A percentile compares a stretch with the other conserved stretches of the same genome.
Evolutionary conservation across 2,329 filamentous ascomycete species (phyloP).

Genomic region (Elsinoe ampelina): DNA sequence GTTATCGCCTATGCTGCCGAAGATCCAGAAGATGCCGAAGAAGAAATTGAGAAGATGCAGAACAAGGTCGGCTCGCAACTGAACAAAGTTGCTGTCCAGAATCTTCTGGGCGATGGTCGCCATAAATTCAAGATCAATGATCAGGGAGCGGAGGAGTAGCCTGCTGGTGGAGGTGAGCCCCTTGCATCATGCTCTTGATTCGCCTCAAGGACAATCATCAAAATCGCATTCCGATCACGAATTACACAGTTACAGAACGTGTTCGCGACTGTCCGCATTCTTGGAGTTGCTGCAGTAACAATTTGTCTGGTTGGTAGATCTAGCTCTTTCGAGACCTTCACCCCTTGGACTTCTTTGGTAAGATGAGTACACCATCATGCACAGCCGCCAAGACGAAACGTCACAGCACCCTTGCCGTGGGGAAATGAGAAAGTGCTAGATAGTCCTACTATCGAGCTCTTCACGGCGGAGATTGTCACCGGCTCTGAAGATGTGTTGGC

Average conservation of each 20-base stretch:
- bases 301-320: background rate
- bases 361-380: conserved; percentile 12
- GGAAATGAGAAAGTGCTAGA: conserved; percentile 2
- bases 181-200: conserved; percentile 4
- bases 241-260: background rate
- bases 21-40: conserved; percentile 83
- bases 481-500: conserved; percentile 3
- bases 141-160: conserved; percentile 51
- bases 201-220: background rate
- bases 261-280: background rate
- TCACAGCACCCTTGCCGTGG: conserved; percentile 11
- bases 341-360: conserved; percentile 5
- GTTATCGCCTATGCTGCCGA: conserved; percentile 87
- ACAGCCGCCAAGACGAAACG: background rate
- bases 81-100: conserved; percentile 82
- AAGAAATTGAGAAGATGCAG: conserved; percentile 94
- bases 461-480: conserved; percentile 6
- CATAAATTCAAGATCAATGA: conserved; percentile 71
- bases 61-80: conserved; percentile 86
- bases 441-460: background rate
- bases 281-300: conserved; percentile 1
- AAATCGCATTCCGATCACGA: background rate
- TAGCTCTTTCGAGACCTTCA: background rate
- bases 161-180: conserved; percentile 11
- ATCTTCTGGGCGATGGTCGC: conserved; percentile 65